Percentiles rank a stretch among this genome's conserved stretches.
Conservation (phyloP, 768 basidiomycete species). For the Coprinopsis strossmayeri region DNA sequence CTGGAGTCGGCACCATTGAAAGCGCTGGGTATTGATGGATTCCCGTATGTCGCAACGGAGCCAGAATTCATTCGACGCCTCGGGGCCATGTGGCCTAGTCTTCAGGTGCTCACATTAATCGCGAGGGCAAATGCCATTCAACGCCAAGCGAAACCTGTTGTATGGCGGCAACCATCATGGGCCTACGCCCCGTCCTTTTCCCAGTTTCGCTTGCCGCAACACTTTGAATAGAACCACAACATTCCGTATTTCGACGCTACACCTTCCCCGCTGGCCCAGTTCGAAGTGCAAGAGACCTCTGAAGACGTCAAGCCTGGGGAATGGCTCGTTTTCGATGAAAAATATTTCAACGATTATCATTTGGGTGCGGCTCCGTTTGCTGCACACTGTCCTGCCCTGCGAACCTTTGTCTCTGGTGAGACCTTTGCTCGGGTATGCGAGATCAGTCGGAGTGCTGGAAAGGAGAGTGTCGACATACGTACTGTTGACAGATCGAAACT, state of each 20-base stretch:
- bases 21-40: background rate
- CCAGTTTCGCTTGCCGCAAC: background rate
- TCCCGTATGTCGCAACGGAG: background rate
- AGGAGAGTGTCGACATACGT: too few relatives aligned
- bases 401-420: too few relatives aligned
- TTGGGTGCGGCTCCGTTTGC: background rate
- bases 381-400: background rate
- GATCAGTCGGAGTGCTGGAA: too few relatives aligned
- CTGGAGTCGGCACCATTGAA: background rate
- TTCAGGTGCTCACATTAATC: background rate
- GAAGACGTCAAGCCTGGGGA: too few relatives aligned
- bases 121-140: background rate
- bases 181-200: background rate
- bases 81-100: background rate
- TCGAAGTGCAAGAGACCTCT: background rate
- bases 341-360: background rate
- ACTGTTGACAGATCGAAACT: too few relatives aligned
- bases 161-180: background rate
- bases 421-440: too few relatives aligned
- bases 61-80: background rate
- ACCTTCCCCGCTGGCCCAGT: background rate
- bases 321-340: background rate
- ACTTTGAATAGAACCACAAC: background rate
- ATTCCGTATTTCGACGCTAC: background rate
- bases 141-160: background rate